These are phyloP conservation scores for Cytospora piceae DNA, from an alignment of 2,329 filamentous ascomycete species.

Conservation along the genomic window DNA sequence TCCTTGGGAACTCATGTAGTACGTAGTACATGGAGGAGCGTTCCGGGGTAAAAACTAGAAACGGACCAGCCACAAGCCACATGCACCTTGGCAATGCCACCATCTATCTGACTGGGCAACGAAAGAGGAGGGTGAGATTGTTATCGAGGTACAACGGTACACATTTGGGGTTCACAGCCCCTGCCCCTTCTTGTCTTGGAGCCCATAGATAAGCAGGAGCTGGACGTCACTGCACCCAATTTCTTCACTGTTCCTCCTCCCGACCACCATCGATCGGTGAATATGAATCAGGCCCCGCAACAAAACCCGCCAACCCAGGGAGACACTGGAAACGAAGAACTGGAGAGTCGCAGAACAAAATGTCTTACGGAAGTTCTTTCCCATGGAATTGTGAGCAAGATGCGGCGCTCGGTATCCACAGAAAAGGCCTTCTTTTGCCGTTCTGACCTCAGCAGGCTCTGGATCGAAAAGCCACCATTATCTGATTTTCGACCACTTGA, in stretches of 20 bases:
- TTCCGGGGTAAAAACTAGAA: background rate
- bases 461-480: background rate
- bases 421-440: slow-evolving; percentile 23
- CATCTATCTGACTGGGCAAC: background rate
- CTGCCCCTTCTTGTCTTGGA: background rate
- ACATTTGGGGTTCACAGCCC: background rate
- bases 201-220: slow-evolving; percentile 8
- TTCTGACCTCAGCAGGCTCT: slow-evolving; percentile 17
- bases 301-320: background rate
- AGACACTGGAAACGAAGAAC: background rate
- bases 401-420: background rate
- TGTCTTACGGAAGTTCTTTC: slow-evolving; percentile 6
- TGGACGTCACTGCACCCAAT: background rate
- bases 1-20: background rate
- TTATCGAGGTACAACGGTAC: background rate
- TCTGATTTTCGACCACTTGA: slow-evolving; percentile 1
- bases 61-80: slow-evolving; percentile 1
- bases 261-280: background rate
- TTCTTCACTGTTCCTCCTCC: background rate
- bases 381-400: background rate
- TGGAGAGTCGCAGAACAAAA: slow-evolving; percentile 9
- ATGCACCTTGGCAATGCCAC: background rate
- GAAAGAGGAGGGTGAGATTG: background rate
- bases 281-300: background rate
- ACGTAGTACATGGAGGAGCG: no score